phyloP scores from a whole-genome alignment of 2,329 filamentous ascomycete species.

The Stagonosporopsis chrysanthemi region DNA sequence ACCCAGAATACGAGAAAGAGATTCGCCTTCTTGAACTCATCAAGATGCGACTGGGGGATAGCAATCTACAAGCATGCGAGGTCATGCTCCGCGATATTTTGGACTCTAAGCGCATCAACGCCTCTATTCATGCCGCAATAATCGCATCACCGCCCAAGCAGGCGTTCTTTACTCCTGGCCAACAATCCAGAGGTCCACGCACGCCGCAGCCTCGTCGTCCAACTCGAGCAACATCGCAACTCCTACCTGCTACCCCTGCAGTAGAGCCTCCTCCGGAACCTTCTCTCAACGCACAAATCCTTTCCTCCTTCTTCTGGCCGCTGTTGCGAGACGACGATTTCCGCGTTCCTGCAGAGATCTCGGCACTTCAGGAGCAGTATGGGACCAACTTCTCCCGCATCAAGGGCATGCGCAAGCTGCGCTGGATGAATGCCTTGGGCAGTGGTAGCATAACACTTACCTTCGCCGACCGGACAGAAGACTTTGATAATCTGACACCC shows the following conservation, averaged over 20 bases:
- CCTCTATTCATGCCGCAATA: conserved; percentile 49
- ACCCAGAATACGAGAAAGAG: conserved; percentile 75
- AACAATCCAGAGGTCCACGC: conserved; percentile 24
- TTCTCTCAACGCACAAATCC: conserved; percentile 77
- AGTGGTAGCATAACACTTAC: conserved; percentile 82
- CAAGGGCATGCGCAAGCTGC: conserved; percentile 84
- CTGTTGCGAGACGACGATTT: conserved; percentile 75
- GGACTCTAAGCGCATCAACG: conserved; percentile 79
- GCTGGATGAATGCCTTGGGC: conserved; percentile 85
- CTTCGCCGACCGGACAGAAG: conserved; percentile 78
- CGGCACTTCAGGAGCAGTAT: conserved; percentile 72
- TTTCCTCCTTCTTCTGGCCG: conserved; percentile 95
- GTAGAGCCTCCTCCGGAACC: conserved; percentile 45
- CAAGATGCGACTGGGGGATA: conserved; percentile 87
- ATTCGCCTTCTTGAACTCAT: conserved; percentile 83
- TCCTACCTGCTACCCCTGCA: conserved; percentile 23
- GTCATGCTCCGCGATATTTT: conserved; percentile 96
- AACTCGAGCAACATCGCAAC: conserved; percentile 19
- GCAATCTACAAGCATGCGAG: conserved; percentile 87
- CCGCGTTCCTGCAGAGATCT: conserved; percentile 65
- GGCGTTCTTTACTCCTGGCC: conserved; percentile 30
- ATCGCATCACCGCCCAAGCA: conserved; percentile 6
- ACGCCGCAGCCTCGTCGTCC: conserved; percentile 39
- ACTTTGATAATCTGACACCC: conserved; percentile 77
- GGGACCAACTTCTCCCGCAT: conserved; percentile 77